Evolutionary conservation across 2,329 filamentous ascomycete species (phyloP), one percentile per base, ranked within the genome.

Genomic region (Alternaria brassicae): DNA sequence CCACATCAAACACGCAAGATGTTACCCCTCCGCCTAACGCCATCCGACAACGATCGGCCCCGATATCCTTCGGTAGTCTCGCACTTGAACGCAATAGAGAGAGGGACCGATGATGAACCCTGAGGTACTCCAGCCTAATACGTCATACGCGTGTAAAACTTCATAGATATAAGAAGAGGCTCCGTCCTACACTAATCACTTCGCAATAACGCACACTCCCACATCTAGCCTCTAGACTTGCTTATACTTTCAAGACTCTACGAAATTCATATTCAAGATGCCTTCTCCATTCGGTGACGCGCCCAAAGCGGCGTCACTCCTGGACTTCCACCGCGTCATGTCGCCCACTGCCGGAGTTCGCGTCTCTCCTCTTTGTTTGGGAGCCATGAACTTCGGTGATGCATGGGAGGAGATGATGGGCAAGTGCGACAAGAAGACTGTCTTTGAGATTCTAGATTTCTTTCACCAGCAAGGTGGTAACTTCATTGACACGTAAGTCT

Each of bases 311-410:
- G 74, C 72, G 53, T 79, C 73, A 53, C 72, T 80, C 6, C 78
- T 86, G 48, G 84, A 83, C 39, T 82, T 80, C 66, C 83, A 86
- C 68, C 80, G 83, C 19, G 74, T 85, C 15, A 79, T 86, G 6
- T 79, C 83, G 3, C 81, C 83, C 6, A 79, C 79, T 1, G 84
- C 83, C 0, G 82, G 80, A 17, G 78, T 86, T 13, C 80, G 82
- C 45, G 84, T 86, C 15, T 83, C 80, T 23, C 84, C 84, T 32
- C 71, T 86, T 69, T 85, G 83, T 53, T 76, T 86, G 1, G 84
- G 83, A 21, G 79, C 80, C 0, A 85, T 85, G 83, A 85, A 82
- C 68, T 84, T 86, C 64, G 84, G 83, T 15, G 78, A 83, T 34
- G 79, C 80, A 5, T 85, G 83, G 83, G 63, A 72, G 47, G 63